A percentile compares a stretch with the other conserved stretches of the same genome.
phyloP scores from a whole-genome alignment of 768 basidiomycete genomes.

The Auricularia sp. region DNA sequence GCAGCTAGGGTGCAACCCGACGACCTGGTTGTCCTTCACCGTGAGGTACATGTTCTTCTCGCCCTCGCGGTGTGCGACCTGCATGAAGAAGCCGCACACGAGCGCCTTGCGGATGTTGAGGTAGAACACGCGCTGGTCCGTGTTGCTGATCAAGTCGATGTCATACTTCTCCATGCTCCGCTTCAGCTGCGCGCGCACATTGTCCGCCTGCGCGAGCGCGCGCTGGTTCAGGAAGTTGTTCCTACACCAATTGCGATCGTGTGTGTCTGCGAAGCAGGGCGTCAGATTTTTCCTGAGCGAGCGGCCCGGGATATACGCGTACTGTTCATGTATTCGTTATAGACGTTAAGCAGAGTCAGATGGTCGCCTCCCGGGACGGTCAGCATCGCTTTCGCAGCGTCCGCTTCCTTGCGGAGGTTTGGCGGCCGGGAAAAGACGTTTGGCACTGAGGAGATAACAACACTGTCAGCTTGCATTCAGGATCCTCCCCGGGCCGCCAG shows the following conservation, averaged over 20 bases:
- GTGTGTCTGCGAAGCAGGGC: conserved; percentile 38
- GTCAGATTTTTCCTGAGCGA: neutral
- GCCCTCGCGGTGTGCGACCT: conserved; percentile 89
- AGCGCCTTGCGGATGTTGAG: conserved; percentile 70
- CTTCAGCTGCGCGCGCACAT: conserved; percentile 81
- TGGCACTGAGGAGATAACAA: conserved; percentile 43
- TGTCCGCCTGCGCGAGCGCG: conserved; percentile 83
- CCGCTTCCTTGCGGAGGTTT: conserved; percentile 81
- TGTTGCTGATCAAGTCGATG: conserved; percentile 57
- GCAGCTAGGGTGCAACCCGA: conserved; percentile 75
- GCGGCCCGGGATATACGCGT: conserved; percentile 15
- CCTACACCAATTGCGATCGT: conserved; percentile 87
- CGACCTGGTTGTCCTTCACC: conserved; percentile 91
- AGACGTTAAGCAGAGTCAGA: conserved; percentile 87
- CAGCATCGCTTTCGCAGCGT: conserved; percentile 79
- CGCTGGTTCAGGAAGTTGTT: conserved; percentile 76
- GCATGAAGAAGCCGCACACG: conserved; percentile 96
- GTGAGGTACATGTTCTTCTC: conserved; percentile 83
- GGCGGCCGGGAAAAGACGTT: conserved; percentile 92
- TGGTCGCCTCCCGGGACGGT: conserved; percentile 96
- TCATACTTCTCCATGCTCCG: conserved; percentile 88
- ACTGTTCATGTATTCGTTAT: conserved; percentile 85
- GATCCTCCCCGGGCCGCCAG: conserved; percentile 1
- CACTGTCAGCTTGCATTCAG: neutral
- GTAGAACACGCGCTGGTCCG: conserved; percentile 62